Percentiles rank a stretch among this genome's conserved stretches.
Conservation (phyloP, 192 early-diverging fungal genomes). For the Backusella tarrabulga region DNA sequence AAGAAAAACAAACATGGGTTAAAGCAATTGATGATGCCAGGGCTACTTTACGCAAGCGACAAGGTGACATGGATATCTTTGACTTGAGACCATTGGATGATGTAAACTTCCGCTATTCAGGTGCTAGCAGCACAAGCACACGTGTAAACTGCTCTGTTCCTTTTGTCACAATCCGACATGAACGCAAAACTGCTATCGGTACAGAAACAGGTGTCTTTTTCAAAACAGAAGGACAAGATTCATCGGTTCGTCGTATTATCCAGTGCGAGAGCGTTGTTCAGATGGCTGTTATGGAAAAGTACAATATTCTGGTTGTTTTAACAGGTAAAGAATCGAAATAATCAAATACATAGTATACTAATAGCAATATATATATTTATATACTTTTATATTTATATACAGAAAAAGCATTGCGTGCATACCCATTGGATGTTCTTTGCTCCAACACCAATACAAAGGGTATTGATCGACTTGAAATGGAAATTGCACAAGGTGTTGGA, state of each 20-base stretch:
- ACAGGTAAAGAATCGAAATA: constrained; percentile 54
- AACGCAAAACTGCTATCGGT: constrained; percentile 72
- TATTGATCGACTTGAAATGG: constrained; percentile 29
- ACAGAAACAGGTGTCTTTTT: constrained; percentile 82
- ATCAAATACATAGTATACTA: neutral
- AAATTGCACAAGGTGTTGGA: constrained; percentile 25
- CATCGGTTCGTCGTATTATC: constrained; percentile 55
- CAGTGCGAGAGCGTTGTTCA: constrained; percentile 76
- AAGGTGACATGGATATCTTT: constrained; percentile 44
- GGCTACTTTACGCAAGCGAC: constrained; percentile 30
- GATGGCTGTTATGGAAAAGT: constrained; percentile 79
- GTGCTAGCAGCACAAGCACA: constrained; percentile 30
- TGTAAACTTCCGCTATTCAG: constrained; percentile 38
- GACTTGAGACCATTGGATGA: constrained; percentile 53
- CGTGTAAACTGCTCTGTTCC: constrained; percentile 57
- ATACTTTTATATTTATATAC: neutral
- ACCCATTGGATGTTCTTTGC: constrained; percentile 76
- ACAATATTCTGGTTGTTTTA: constrained; percentile 78
- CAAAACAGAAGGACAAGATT: constrained; percentile 45
- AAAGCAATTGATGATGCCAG: constrained; percentile 75
- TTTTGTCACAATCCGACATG: constrained; percentile 36
- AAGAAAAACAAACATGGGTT: constrained; percentile 78
- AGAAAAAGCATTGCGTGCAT: constrained; percentile 70
- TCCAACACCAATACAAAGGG: constrained; percentile 54
- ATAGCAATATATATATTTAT: neutral